Conservation (phyloP, 768 basidiomycete genomes). For the Hydnomerulius pinastri region DNA sequence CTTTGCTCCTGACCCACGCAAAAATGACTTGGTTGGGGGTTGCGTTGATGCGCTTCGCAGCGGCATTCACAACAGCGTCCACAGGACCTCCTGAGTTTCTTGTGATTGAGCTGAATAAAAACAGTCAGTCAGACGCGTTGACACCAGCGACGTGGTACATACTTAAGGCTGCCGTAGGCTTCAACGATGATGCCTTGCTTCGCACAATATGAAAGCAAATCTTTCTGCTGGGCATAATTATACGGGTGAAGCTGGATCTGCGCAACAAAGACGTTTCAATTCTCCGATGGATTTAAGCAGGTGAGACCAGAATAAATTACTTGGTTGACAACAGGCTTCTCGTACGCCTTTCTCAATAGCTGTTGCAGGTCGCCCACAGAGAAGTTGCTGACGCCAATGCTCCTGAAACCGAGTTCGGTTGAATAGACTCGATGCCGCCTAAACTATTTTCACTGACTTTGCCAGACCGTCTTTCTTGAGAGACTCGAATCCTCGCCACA, state of each 20-base stretch:
- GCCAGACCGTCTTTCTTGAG: constrained; percentile 45
- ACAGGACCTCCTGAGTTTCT: constrained; percentile 63
- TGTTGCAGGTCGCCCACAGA: constrained; percentile 49
- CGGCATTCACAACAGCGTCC: constrained; percentile 52
- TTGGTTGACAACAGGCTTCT: constrained; percentile 74
- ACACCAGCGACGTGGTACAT: constrained; percentile 25
- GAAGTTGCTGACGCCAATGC: constrained; percentile 77
- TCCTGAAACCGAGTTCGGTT: constrained; percentile 44
- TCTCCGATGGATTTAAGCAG: background rate
- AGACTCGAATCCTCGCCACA: constrained; percentile 61
- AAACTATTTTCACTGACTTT: no score
- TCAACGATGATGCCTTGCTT: constrained; percentile 62
- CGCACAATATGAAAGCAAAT: constrained; percentile 52
- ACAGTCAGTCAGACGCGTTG: constrained; percentile 30
- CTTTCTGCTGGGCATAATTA: constrained; percentile 60
- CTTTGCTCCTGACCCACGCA: constrained; percentile 69
- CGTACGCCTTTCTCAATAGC: constrained; percentile 48
- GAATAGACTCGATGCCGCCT: no score
- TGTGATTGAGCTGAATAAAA: constrained; percentile 52
- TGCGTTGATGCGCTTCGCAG: constrained; percentile 55
- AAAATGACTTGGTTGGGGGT: constrained; percentile 68
- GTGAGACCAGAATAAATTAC: constrained; percentile 31
- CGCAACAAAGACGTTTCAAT: background rate
- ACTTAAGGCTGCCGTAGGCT: constrained; percentile 66
- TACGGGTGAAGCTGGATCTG: constrained; percentile 75